These are phyloP conservation scores for Glutinoglossum americanum DNA, from an alignment of 495 filamentous ascomycete genomes.

Conservation along the genomic window DNA sequence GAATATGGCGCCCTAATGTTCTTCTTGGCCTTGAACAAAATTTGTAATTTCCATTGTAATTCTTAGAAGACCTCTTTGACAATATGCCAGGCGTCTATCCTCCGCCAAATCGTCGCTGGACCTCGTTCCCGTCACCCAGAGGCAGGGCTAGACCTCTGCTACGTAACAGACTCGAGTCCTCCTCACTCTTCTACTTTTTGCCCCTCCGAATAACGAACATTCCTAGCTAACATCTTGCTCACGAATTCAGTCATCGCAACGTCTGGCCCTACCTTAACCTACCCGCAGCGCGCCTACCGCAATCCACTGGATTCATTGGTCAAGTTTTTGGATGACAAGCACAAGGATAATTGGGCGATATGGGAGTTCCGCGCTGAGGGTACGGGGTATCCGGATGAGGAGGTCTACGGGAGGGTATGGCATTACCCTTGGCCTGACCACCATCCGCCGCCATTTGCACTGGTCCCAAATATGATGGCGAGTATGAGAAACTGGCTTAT, in stretches of 20 bases:
- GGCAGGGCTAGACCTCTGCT: constrained; percentile 82
- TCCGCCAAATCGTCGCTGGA: constrained; percentile 56
- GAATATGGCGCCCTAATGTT: neutral
- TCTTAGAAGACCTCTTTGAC: neutral
- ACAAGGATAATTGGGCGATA: constrained; percentile 68
- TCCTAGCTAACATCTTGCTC: neutral
- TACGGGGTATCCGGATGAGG: constrained; percentile 78
- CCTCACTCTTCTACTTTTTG: neutral
- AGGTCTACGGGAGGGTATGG: constrained; percentile 60
- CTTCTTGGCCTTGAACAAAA: neutral
- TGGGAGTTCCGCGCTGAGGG: constrained; percentile 97
- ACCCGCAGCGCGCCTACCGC: constrained; percentile 76
- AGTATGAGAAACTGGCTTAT: constrained; percentile 76
- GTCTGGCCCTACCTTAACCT: constrained; percentile 71
- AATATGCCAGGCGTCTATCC: constrained; percentile 31
- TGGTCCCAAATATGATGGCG: constrained; percentile 73
- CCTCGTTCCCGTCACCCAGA: constrained; percentile 66
- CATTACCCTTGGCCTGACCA: constrained; percentile 96
- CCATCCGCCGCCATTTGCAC: constrained; percentile 78
- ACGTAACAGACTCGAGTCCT: constrained; percentile 60
- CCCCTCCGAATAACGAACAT: neutral
- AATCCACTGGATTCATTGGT: constrained; percentile 76
- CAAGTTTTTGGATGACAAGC: constrained; percentile 63
- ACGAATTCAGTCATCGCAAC: constrained; percentile 37
- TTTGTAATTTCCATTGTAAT: neutral